Conservation (phyloP, 345 rosid genomes). For the Dimocarpus longan region DNA sequence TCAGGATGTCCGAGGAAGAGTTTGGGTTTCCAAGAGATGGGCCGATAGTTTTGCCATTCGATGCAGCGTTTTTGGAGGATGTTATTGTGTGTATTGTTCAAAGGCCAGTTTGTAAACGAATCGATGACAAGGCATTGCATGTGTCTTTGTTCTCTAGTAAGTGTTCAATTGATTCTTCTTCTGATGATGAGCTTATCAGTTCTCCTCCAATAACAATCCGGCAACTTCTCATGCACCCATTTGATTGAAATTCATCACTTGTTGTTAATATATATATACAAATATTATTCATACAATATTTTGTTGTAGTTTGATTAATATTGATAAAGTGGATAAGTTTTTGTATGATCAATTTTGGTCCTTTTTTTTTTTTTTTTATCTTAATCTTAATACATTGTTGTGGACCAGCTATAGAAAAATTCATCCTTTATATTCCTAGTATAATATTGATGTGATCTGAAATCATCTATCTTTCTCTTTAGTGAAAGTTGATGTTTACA, state of each 20-base stretch:
- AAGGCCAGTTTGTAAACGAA: slow-evolving; percentile 8
- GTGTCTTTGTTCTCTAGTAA: slow-evolving; percentile 7
- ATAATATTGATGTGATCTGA: too few relatives aligned
- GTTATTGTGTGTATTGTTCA: slow-evolving; percentile 17
- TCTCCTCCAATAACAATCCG: not conserved
- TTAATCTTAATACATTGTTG: too few relatives aligned
- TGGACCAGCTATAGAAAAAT: too few relatives aligned
- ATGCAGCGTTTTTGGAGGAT: slow-evolving; percentile 29
- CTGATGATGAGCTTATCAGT: not conserved
- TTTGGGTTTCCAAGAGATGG: slow-evolving; percentile 38
- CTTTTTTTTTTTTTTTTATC: not conserved
- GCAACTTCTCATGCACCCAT: not conserved
- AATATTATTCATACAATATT: not conserved
- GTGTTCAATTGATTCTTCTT: not conserved
- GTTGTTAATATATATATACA: not conserved
- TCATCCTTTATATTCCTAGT: too few relatives aligned
- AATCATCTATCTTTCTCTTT: too few relatives aligned
- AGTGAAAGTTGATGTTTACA: too few relatives aligned
- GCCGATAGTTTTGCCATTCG: slow-evolving; percentile 40
- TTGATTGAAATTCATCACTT: not conserved
- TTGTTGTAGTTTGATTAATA: not conserved
- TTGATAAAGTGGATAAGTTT: not conserved
- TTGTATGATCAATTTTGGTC: not conserved
- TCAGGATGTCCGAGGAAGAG: slow-evolving; percentile 39
- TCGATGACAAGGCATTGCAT: slow-evolving; percentile 21